These are phyloP conservation scores for Pseudocohnilembus persalinus DNA, from an alignment of 169 alveolate genomes.

Conservation along the genomic window DNA sequence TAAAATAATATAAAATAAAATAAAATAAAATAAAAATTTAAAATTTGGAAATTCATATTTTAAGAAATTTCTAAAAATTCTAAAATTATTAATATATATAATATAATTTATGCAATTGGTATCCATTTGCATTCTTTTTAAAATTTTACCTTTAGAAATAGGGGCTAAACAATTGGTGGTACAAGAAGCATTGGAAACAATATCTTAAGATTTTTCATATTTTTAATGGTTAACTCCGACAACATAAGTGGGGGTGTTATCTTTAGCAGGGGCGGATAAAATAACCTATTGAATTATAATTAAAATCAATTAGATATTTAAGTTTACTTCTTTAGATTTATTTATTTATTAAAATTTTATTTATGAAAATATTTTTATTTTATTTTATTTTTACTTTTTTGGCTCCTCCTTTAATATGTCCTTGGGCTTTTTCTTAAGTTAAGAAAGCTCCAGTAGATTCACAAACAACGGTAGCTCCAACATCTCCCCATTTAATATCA, in stretches of 20 bases:
- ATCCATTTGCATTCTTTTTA: no score
- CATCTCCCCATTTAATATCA: conserved; percentile 96
- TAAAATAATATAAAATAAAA: no score
- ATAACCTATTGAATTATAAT: conserved; percentile 71
- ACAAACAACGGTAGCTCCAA: conserved; percentile 95
- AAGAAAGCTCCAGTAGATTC: conserved; percentile 99
- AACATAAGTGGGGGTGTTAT: conserved; percentile 97
- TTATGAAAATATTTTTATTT: no score
- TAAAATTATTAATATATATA: no score
- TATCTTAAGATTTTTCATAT: conserved; percentile 87
- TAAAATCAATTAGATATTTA: not conserved
- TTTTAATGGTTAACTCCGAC: conserved; percentile 97
- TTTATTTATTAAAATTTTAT: no score
- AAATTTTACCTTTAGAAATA: conserved; percentile 88
- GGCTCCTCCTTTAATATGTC: conserved; percentile 98
- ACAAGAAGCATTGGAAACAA: conserved; percentile 99
- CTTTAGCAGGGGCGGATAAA: conserved; percentile 99
- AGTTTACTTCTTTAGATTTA: no score
- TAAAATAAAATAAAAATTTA: no score
- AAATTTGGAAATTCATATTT: not conserved
- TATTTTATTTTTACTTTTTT: conserved; percentile 70
- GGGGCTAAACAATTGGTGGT: conserved; percentile 99
- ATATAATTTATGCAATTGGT: no score
- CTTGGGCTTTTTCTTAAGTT: conserved; percentile 92
- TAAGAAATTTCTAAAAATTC: no score